These are phyloP conservation scores for Chrysanthemum makinoi DNA, from an alignment of 129 eudicot genomes.

Conservation along the genomic window DNA sequence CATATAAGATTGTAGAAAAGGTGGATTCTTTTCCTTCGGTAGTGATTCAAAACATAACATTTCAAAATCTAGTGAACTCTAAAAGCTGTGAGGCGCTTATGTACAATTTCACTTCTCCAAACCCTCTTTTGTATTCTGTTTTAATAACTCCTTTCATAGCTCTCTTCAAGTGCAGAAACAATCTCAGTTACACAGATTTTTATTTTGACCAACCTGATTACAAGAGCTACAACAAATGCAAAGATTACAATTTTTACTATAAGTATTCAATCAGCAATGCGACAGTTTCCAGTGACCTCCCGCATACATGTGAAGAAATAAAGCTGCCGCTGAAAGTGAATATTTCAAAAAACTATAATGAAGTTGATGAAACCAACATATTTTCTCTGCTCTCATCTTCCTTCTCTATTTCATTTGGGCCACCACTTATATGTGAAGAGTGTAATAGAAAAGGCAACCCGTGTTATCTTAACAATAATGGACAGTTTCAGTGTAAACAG, in stretches of 20 bases:
- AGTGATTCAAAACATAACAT: not conserved
- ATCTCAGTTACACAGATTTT: not conserved
- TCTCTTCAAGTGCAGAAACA: constrained; percentile 35
- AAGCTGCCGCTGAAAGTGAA: not conserved
- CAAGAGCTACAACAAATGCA: not conserved
- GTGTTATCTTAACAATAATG: not conserved
- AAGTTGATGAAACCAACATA: not conserved
- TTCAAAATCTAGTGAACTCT: not conserved
- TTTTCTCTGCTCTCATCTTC: constrained; percentile 1
- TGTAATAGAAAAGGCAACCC: constrained; percentile 18
- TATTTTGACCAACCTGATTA: constrained; percentile 3
- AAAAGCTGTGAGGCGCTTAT: constrained; percentile 24
- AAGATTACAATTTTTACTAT: constrained; percentile 19
- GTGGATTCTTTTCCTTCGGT: not conserved
- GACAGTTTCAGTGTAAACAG: not conserved
- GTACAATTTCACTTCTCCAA: constrained; percentile 14
- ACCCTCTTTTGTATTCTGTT: constrained; percentile 26
- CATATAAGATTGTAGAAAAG: not conserved
- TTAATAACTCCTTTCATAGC: constrained; percentile 14
- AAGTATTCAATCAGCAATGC: not conserved
- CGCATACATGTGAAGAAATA: constrained; percentile 13
- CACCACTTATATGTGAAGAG: not conserved
- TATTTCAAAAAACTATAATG: not conserved
- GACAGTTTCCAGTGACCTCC: constrained; percentile 9
- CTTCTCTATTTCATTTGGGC: not conserved